These are phyloP conservation scores for Trametes coccinea DNA, from an alignment of 768 basidiomycete species.

Conservation along the genomic window DNA sequence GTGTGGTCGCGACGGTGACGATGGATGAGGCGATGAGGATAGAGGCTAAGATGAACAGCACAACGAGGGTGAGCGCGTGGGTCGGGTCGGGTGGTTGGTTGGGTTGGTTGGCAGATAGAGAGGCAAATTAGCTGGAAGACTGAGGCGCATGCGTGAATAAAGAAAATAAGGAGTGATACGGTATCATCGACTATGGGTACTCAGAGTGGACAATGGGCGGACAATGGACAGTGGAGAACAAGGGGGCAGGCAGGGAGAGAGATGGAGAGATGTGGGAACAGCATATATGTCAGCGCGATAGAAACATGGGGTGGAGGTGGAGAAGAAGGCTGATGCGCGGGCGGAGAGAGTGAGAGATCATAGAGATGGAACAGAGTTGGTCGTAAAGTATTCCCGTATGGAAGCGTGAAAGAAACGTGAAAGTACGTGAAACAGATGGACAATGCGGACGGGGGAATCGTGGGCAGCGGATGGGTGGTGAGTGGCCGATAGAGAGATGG, in stretches of 20 bases:
- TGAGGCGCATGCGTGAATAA: slow-evolving; percentile 23
- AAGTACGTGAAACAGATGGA: slow-evolving; percentile 19
- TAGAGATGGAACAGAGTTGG: slow-evolving; percentile 30
- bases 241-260: slow-evolving; percentile 5
- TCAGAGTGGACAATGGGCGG: slow-evolving; percentile 26
- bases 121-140: slow-evolving; percentile 22
- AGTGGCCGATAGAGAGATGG: not conserved
- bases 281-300: slow-evolving; percentile 33
- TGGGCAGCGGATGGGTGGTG: slow-evolving; percentile 2
- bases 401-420: slow-evolving; percentile 25
- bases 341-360: slow-evolving; percentile 13
- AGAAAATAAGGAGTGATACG: slow-evolving; percentile 33
- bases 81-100: not conserved
- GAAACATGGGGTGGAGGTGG: slow-evolving; percentile 3
- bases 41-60: slow-evolving; percentile 24
- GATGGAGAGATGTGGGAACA: slow-evolving; percentile 17
- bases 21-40: not conserved
- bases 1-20: slow-evolving; percentile 8
- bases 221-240: slow-evolving; percentile 24
- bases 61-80: slow-evolving; percentile 26
- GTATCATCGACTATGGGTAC: slow-evolving; percentile 34
- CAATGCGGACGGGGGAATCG: not conserved
- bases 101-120: not conserved
- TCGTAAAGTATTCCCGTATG: slow-evolving; percentile 28
- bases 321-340: not conserved